Conservation (phyloP, 495 filamentous ascomycete species). For the Penicillium ucsense region DNA sequence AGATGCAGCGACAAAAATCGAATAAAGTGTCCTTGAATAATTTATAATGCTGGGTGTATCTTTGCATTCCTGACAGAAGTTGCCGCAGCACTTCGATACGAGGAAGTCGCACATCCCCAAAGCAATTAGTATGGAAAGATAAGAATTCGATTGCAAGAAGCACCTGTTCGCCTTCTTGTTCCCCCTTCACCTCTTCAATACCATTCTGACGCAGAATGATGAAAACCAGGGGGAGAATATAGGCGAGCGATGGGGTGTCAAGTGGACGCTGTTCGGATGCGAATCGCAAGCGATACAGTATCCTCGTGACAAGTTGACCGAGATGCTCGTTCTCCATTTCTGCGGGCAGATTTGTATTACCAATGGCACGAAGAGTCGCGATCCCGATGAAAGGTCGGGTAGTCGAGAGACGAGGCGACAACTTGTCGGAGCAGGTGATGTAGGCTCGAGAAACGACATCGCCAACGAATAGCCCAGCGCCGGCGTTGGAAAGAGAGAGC, state of each 20-base stretch:
- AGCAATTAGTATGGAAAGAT: constrained; percentile 72
- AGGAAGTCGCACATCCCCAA: constrained; percentile 61
- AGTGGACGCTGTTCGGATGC: constrained; percentile 86
- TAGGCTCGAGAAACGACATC: constrained; percentile 71
- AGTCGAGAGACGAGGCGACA: constrained; percentile 65
- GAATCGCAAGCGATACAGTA: constrained; percentile 84
- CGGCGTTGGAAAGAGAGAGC: constrained; percentile 61
- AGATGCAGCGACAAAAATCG: constrained; percentile 71
- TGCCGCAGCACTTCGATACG: constrained; percentile 59
- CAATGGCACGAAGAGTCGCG: constrained; percentile 71
- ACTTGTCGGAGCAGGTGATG: constrained; percentile 60
- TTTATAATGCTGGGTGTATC: constrained; percentile 87
- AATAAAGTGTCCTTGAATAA: constrained; percentile 82
- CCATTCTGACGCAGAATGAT: constrained; percentile 67
- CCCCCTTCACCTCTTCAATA: constrained; percentile 49
- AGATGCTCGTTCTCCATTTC: constrained; percentile 69
- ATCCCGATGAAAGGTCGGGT: constrained; percentile 75
- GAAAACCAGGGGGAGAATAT: constrained; percentile 74
- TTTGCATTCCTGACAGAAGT: constrained; percentile 74
- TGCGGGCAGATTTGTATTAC: constrained; percentile 57
- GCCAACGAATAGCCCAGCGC: constrained; percentile 70
- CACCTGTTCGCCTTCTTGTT: constrained; percentile 80
- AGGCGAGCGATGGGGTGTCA: constrained; percentile 74
- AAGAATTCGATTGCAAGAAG: constrained; percentile 86
- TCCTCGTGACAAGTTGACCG: constrained; percentile 76